Base-by-base conservation (phyloP, 495 filamentous ascomycete genomes). In the Staphylotrichum longicolle region DNA sequence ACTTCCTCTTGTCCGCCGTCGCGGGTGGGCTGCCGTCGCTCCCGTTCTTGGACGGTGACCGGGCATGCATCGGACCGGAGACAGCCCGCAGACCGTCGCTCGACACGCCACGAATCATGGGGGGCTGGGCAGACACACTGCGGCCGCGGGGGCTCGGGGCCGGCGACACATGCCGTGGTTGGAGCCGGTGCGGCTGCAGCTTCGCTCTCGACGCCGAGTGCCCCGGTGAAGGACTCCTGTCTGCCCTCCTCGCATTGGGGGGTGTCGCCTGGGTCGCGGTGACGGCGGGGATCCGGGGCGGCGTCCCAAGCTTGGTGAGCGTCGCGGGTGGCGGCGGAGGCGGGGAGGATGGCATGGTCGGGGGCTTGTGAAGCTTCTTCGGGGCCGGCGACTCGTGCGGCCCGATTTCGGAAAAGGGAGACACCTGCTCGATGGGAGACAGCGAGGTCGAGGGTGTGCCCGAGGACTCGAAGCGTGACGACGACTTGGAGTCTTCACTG, bases 111-210 rank as follows among this genome's bases (percentile, higher is more conserved):
- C 72, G 64, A 15, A 40, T 44, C 4, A 50, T 33, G 1, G 73
- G 67, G 6, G 75, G 74, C 35, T 77, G 72, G 15, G 71, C 77
- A 20, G 78, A 80, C 40, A 66, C 71, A 57, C 78, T 79, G 52
- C 78, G 75, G 12, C 58, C 63, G 14, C 72, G 65, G 5, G 67
- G 54, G 2, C 68, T 67, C 8, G 67, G 49, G 7, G 66, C 51
- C 3, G 75, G 72, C 6, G 76, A 75, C 35, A 39, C 8, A 34
- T 62, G 61, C 0, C 61, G 55, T 8, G 65, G 52, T 53, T 70
- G 70, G 7, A 71, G 64, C n/a, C 66, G 66, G 61, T 70, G 65
- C 27, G 68, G 20, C 40, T 73, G 70, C 14, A 67, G 64, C 50
- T 64, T 67, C 1, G 63, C 67, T n/a, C 45, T 30, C 6, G 50